Base-by-base conservation (phyloP, 148 eudicot genomes). In the Chenopodium album region DNA sequence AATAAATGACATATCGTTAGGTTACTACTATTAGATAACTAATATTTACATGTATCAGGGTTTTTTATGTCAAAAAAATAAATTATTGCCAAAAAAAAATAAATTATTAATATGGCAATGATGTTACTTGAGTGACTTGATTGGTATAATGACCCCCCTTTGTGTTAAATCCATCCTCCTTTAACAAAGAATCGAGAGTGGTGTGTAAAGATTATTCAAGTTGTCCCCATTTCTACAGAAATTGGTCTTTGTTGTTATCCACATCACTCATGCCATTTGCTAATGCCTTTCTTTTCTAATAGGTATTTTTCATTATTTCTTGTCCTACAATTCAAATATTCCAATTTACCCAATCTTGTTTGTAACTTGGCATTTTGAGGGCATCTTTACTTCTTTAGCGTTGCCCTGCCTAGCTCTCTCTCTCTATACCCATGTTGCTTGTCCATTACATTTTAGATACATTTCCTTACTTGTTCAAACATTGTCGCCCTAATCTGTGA, bases 191-290 rank as follows among this genome's bases (percentile, higher is more conserved):
- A 31, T 60, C 80, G 46, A 70, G 83, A 73, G 78, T 74, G 73
- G 72, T 73, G 71, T 73, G 76, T 44, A 79, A 56, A 74, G 73
- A 80, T 73, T 74, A 80, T 73, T 74, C 76, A 80, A 31, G 73
- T 22, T 59, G 77, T 74, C 78, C 37, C 76, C 50, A 23, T 31
- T 28, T 44, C 71, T 62, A 54, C 44, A 60, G 34, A 59, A 69
- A 59, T 41, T 77, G 76, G 78, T 72, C 69, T 29, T 82, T 72
- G 79, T 69, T 71, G 71, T 82, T n/a, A 77, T 82, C 76, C 70
- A 56, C 73, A 29, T 7, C 84, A 59, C 60, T 28, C 70, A 59
- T 23, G 29, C 69, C 76, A 56, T 69, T 71, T 70, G 5, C 64
- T 63, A 1, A 31, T 14, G 54, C 20, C 28, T 7, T 31, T 71